Conservation (phyloP, 441 rosid species). For the Populus hybrid region DNA sequence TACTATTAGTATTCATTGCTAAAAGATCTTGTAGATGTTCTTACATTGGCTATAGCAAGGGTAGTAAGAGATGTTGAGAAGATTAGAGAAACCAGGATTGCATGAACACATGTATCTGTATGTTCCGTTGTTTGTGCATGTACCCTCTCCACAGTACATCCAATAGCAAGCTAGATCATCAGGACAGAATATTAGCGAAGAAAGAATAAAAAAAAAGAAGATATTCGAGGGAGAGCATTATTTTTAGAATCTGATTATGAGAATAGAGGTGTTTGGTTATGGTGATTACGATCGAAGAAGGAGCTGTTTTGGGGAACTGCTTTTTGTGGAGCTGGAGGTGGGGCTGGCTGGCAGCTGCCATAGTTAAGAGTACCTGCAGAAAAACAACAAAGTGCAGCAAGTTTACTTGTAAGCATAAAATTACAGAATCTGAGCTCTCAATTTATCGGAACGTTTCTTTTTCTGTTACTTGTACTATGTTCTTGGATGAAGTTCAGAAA, state of each 20-base stretch:
- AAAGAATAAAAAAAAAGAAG: no score
- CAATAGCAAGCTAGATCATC: constrained; percentile 50
- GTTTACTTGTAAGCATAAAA: no score
- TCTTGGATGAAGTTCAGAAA: not conserved
- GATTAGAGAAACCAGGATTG: constrained; percentile 41
- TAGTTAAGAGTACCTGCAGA: constrained; percentile 50
- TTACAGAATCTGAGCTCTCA: not conserved
- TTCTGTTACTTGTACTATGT: not conserved
- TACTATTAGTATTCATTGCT: not conserved
- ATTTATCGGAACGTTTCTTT: not conserved
- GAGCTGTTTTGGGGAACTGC: constrained; percentile 37
- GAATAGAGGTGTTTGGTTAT: not conserved
- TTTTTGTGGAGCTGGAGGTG: constrained; percentile 35
- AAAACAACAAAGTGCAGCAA: not conserved
- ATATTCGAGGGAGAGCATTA: not conserved
- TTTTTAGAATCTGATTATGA: not conserved
- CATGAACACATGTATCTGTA: constrained; percentile 41
- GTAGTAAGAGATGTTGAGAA: constrained; percentile 40
- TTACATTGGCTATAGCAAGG: constrained; percentile 61
- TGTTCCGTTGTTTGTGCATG: constrained; percentile 36
- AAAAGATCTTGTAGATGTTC: constrained; percentile 1
- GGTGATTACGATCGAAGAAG: constrained; percentile 43
- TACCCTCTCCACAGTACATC: constrained; percentile 61
- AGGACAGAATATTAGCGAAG: not conserved
- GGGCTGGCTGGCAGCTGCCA: constrained; percentile 44